A percentile compares a stretch with the other conserved stretches of the same genome.
Evolutionary conservation across 108 stramenopile species (phyloP).

Genomic region (Nitzschia palea): DNA sequence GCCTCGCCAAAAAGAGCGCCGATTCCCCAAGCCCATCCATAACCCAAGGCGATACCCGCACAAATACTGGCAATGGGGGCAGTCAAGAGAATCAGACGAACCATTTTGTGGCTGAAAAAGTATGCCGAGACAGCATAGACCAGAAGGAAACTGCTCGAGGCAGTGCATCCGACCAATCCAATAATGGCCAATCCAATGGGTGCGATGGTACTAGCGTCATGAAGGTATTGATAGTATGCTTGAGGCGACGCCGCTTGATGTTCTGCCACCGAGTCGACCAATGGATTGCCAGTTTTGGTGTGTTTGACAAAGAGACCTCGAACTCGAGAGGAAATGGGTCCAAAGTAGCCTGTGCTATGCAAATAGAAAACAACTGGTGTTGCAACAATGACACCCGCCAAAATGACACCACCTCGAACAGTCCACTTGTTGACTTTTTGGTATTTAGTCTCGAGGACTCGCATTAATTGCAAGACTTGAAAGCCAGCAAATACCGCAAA

Average conservation of each 20-base stretch:
- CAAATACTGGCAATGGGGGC: constrained; percentile 93
- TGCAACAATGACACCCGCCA: constrained; percentile 40
- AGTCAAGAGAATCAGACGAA: constrained; percentile 93
- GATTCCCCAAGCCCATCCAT: constrained; percentile 35
- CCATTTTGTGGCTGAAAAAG: constrained; percentile 97
- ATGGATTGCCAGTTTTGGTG: constrained; percentile 91
- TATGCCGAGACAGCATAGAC: constrained; percentile 92
- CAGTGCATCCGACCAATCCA: constrained; percentile 58
- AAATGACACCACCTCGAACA: constrained; percentile 52
- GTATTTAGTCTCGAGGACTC: constrained; percentile 44
- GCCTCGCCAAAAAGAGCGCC: constrained; percentile 33
- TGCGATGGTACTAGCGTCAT: constrained; percentile 66
- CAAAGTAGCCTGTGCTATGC: constrained; percentile 90
- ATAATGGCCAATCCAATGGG: constrained; percentile 93
- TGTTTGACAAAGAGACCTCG: constrained; percentile 93
- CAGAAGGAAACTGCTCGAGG: constrained; percentile 87
- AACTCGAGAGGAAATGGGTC: constrained; percentile 83
- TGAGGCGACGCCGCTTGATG: constrained; percentile 94
- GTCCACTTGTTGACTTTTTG: constrained; percentile 62
- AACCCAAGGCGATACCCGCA: constrained; percentile 85
- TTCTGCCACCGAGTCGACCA: constrained; percentile 94
- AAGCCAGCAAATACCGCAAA: constrained; percentile 71
- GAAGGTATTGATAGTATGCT: constrained; percentile 94
- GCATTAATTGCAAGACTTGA: constrained; percentile 69
- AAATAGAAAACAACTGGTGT: constrained; percentile 40